Percentiles rank a stretch among this genome's conserved stretches.
phyloP scores from a whole-genome alignment of 768 basidiomycete genomes.

The Leccinum obscurum region DNA sequence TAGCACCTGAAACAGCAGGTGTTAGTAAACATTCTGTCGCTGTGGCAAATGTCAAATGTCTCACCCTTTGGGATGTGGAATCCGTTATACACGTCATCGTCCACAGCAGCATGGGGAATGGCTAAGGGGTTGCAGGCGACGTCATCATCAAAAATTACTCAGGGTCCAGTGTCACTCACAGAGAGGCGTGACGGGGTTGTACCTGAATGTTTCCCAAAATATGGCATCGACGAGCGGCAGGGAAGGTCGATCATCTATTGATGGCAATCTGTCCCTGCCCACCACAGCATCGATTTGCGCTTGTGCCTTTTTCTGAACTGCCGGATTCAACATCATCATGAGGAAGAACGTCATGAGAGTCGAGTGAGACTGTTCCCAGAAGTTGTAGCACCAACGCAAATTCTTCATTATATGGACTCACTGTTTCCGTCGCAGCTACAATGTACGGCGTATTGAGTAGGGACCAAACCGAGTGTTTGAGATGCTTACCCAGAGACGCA shows the following conservation, averaged over 20 bases:
- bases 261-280: conserved; percentile 7
- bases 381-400: background rate
- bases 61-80: conserved; percentile 48
- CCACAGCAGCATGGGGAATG: conserved; percentile 29
- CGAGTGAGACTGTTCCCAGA: background rate
- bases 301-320: conserved; percentile 9
- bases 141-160: background rate
- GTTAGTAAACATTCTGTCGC: background rate
- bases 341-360: conserved; percentile 8
- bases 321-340: conserved; percentile 8
- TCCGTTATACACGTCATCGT: conserved; percentile 43
- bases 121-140: conserved; percentile 2
- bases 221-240: conserved; percentile 12
- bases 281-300: conserved; percentile 10
- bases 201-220: conserved; percentile 6
- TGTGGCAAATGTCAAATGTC: background rate
- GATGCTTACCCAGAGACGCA: conserved; percentile 10
- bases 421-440: conserved; percentile 3
- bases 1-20: background rate
- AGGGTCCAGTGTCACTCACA: background rate
- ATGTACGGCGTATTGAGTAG: background rate
- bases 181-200: background rate
- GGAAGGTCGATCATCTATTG: conserved; percentile 10
- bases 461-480: background rate
- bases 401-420: background rate